Evolutionary conservation across 805 yeast genomes (phyloP), one percentile per base, ranked within the genome.

Genomic region (Metschnikowia kofuensis): DNA sequence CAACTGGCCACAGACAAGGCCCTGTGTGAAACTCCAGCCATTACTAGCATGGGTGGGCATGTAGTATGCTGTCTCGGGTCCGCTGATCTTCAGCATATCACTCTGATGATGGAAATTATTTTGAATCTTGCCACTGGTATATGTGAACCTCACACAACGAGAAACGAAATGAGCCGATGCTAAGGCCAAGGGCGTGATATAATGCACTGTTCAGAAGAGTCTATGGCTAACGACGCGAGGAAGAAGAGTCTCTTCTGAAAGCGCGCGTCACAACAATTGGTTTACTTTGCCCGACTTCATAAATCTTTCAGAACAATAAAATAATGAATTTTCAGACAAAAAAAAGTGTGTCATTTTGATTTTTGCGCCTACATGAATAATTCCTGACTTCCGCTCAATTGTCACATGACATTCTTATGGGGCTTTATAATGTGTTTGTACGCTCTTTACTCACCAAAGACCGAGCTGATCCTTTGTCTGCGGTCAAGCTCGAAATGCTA

Each of bases 11-110:
- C 87, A 51, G 1, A 87, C 68, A 12, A 87, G 70, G 1, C 95
- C 95, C 55, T 85, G 88, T 0, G 89, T 81, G 59, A 87, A 87
- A n/a, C 87, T 79, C 86, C 88, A 82, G 4, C 55, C 51, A 44
- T 42, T 46, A 48, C 40, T 39, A 6, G 47, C 13, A 15, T 28
- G 27, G 10, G 40, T 37, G 29, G 47, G 50, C 7, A 43, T 21
- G 26, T 37, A 43, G 42, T 40, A 42, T 7, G 46, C 31, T 12
- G 46, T 43, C 28, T 47, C 50, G 4, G 43, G 46, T n/a, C 50
- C 46, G 35, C 37, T 38, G 36, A 42, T 13, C 35, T 29, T 42
- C 46, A 35, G 43, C 16, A 38, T 29, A 29, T 47, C 49, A 21
- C 9, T 31, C 13, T 41, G 31, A 12, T 35, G 45, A 11, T 26